A percentile compares a stretch with the other conserved stretches of the same genome.
Evolutionary conservation across 1,284 basidiomycete genomes (phyloP).

Genomic region (Takashimella tepidaria): DNA sequence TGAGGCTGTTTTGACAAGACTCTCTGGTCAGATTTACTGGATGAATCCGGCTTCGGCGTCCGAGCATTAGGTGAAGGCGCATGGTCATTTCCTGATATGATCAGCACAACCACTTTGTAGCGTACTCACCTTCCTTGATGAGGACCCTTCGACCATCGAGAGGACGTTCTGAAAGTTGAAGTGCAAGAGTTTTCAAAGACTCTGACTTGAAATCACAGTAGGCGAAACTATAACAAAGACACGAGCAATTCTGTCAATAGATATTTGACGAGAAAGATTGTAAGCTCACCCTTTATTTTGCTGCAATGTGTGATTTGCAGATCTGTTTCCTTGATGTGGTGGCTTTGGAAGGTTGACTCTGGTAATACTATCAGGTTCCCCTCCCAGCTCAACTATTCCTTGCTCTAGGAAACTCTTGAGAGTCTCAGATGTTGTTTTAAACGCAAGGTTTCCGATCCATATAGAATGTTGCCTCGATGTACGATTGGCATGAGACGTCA

Average conservation of each 20-base stretch:
- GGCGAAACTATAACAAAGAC: slow-evolving; percentile 63
- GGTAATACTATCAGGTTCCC: slow-evolving; percentile 44
- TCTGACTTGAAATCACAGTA: slow-evolving; percentile 87
- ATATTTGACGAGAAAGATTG: slow-evolving; percentile 27
- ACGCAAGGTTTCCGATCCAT: slow-evolving; percentile 93
- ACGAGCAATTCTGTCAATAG: background rate
- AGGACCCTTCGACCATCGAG: slow-evolving; percentile 81
- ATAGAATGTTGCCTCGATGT: slow-evolving; percentile 59
- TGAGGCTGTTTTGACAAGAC: slow-evolving; percentile 43
- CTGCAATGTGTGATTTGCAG: slow-evolving; percentile 16
- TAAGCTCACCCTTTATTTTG: slow-evolving; percentile 52
- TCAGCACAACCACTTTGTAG: slow-evolving; percentile 5
- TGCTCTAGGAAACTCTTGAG: slow-evolving; percentile 68
- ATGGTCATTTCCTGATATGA: slow-evolving; percentile 61
- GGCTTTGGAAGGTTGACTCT: slow-evolving; percentile 53
- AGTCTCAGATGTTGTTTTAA: slow-evolving; percentile 73
- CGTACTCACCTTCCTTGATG: slow-evolving; percentile 81
- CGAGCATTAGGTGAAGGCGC: slow-evolving; percentile 38
- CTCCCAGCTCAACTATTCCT: slow-evolving; percentile 50
- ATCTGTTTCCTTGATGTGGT: background rate
- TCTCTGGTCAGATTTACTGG: slow-evolving; percentile 26
- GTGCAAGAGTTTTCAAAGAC: slow-evolving; percentile 67
- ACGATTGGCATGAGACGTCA: no score
- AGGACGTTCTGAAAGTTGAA: slow-evolving; percentile 72
- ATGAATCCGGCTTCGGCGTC: slow-evolving; percentile 52